Evolutionary conservation across 106 monocot genomes (phyloP), one percentile per base, ranked within the genome.

Genomic region (Narthecium ossifragum): DNA sequence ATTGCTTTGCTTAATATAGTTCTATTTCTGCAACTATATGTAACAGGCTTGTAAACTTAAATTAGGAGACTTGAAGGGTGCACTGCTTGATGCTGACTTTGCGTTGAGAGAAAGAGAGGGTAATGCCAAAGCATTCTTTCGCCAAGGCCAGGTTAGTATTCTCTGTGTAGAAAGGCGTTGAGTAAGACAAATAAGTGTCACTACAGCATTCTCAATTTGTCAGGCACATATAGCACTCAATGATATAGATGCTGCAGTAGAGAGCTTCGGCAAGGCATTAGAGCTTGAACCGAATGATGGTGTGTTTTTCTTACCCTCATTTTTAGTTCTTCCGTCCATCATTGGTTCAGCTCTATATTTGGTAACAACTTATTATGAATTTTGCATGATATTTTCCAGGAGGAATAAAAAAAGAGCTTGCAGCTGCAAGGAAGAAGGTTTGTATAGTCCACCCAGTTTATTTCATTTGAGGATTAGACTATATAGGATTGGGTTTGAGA

Each of bases 271-370:
- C 56, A 73, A 71, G 21, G 88, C 92, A 50, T 28, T 92, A 30
- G 88, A 88, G 28, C 66, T 92, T n/a, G 92, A 87, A 53, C 92
- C 92, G 29, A 88, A 84, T 64, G 92, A 92, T 76, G 88, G 92
- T 88, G 26, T 17, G 55, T 51, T 0, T 8, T 51, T 55, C 28
- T 40, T 29, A 37, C 3, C 59, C 38, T 21, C 26, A 46, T n/a
- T n/a, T n/a, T n/a, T n/a, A n/a, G n/a, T n/a, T n/a, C n/a, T n/a
- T n/a, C n/a, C n/a, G n/a, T n/a, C n/a, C n/a, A n/a, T n/a, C n/a
- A n/a, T n/a, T n/a, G n/a, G n/a, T n/a, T n/a, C n/a, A n/a, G n/a
- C n/a, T n/a, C n/a, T n/a, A n/a, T n/a, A n/a, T n/a, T n/a, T n/a
- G n/a, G n/a, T n/a, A n/a, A n/a, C n/a, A n/a, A n/a, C n/a, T n/a